Evolutionary conservation across 2,329 filamentous ascomycete species (phyloP), one percentile per base, ranked within the genome.

Genomic region (Lecanoromycetidae sp.): DNA sequence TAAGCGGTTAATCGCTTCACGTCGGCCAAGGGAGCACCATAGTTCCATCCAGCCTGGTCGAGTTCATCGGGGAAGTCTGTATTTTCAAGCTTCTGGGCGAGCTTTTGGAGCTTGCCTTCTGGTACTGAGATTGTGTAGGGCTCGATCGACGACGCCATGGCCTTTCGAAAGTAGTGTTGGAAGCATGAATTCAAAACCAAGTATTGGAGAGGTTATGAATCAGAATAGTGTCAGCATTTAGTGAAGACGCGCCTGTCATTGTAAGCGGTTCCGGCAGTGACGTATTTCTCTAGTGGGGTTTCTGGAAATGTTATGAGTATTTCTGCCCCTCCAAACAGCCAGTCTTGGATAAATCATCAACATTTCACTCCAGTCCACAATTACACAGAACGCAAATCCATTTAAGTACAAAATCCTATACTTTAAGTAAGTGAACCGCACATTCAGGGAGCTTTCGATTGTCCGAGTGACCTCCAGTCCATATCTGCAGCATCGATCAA

Each of bases 31-130:
- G 63, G 63, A 9, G 57, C 55, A 19, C 63, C 64, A 57, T 66
- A 61, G 38, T 66, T 61, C 65, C 65, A 67, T 17, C 48, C 62
- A 6, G 63, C 62, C 27, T 56, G 57, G 35, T 65, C 61, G 17
- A 68, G 60, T 44, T 67, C 65, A 52, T 67, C 62, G 9, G 65
- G 64, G 49, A 66, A 65, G 29, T 51, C 59, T 34, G 63, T 58
- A n/a, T 59, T 54, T 8, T 60, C 58, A 19, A 67, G 57, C 17
- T 61, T 58, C 6, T 58, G 54, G 39, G 63, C 60, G 8, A 67
- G 57, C 36, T 61, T 59, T 13, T 60, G 49, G 12, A 67, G 45
- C 34, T 56, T 50, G n/a, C 55, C 46, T 7, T 64, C 60, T 20
- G 59, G 53, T 13, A 68, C 52, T 3, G 56, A 55, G 46, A 67